Evolutionary conservation across 805 yeast species (phyloP).

Genomic region (Kodamaea neixiangensis): DNA sequence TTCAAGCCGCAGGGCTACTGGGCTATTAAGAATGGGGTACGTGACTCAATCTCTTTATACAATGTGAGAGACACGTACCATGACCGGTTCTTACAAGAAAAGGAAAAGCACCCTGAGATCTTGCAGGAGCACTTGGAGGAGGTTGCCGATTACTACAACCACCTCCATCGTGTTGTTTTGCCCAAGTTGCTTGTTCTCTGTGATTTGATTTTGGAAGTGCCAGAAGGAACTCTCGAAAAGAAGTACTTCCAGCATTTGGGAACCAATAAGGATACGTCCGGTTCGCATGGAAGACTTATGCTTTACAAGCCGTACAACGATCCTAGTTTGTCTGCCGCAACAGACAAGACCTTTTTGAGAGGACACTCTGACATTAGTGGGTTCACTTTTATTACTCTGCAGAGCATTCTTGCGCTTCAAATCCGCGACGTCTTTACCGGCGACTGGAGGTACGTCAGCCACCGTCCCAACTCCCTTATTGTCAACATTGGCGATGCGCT

Average conservation of each 20-base stretch:
- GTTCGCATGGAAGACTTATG: constrained; percentile 30
- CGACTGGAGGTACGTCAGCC: constrained; percentile 42
- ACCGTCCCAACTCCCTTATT: constrained; percentile 39
- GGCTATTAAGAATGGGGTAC: constrained; percentile 13
- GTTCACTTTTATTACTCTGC: constrained; percentile 42
- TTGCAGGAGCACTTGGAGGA: constrained; percentile 10
- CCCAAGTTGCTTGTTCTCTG: constrained; percentile 11
- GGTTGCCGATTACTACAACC: constrained; percentile 11
- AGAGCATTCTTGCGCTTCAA: constrained; percentile 43
- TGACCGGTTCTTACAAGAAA: constrained; percentile 6
- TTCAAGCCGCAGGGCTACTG: constrained; percentile 13
- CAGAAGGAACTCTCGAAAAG: constrained; percentile 11
- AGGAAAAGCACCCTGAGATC: constrained; percentile 10
- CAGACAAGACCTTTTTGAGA: constrained; percentile 44
- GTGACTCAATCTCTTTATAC: constrained; percentile 13
- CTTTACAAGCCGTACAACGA: constrained; percentile 25
- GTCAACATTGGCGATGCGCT: constrained; percentile 46
- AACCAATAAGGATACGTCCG: constrained; percentile 20
- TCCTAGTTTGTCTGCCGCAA: constrained; percentile 28
- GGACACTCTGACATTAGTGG: constrained; percentile 51
- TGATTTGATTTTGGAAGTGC: constrained; percentile 74
- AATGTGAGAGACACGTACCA: constrained; percentile 8
- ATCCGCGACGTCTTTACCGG: constrained; percentile 39
- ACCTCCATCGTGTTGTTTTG: constrained; percentile 8
- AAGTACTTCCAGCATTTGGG: constrained; percentile 8